A percentile compares a stretch with the other conserved stretches of the same genome.
These are phyloP conservation scores for Cardamine occulta DNA, from an alignment of 345 rosid genomes.

Conservation along the genomic window DNA sequence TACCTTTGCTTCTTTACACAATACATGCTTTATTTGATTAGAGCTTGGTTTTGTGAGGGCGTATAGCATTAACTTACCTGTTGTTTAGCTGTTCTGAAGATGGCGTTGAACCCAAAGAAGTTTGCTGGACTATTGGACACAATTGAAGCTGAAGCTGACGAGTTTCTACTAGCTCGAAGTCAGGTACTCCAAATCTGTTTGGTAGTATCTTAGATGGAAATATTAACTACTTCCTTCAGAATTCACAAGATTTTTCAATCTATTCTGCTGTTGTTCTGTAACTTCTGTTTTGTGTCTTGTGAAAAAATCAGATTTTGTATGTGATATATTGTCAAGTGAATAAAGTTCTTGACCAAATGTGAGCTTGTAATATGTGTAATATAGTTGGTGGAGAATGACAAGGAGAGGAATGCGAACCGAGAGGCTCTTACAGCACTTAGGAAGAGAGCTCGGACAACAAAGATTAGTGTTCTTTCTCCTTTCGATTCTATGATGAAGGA, in stretches of 20 bases:
- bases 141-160: slow-evolving; percentile 81
- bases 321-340: neutral
- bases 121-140: slow-evolving; percentile 52
- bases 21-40: neutral
- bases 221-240: neutral
- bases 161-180: slow-evolving; percentile 59
- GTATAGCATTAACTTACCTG: too few relatives aligned
- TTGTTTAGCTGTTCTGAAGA: slow-evolving; percentile 20
- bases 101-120: slow-evolving; percentile 65
- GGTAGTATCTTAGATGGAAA: neutral
- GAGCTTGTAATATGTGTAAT: slow-evolving; percentile 33
- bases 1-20: neutral
- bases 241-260: neutral
- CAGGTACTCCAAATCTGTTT: slow-evolving; percentile 50
- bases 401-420: slow-evolving; percentile 71
- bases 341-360: neutral
- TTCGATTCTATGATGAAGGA: slow-evolving; percentile 85
- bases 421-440: slow-evolving; percentile 81
- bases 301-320: neutral
- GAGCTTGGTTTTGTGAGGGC: too few relatives aligned
- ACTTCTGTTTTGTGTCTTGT: neutral
- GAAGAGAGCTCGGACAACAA: slow-evolving; percentile 79
- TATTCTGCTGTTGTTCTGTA: neutral
- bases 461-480: slow-evolving; percentile 64
- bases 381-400: slow-evolving; percentile 82